Evolutionary conservation across 495 filamentous ascomycete genomes (phyloP).

Genomic region (Penicillium alfredii): DNA sequence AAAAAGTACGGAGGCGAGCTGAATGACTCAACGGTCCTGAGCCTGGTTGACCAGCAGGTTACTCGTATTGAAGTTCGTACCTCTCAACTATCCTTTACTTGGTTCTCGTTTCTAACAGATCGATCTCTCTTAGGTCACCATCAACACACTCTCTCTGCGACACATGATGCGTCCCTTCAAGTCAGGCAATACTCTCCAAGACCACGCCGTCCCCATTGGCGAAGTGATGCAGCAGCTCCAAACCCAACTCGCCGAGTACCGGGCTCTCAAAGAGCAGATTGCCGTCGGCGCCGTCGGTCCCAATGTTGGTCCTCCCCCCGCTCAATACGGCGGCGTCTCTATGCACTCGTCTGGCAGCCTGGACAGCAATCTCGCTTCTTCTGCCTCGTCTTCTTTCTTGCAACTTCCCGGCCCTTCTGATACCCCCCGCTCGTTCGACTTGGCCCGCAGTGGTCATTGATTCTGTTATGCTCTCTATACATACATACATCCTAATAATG

Average conservation of each 20-base stretch:
- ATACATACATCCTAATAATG: slow-evolving; percentile 5
- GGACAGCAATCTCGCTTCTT: slow-evolving; percentile 22
- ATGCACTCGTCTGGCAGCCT: slow-evolving; percentile 14
- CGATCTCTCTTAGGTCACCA: slow-evolving; percentile 43
- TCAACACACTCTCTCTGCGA: slow-evolving; percentile 60
- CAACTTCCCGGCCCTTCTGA: slow-evolving; percentile 16
- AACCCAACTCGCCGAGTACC: slow-evolving; percentile 46
- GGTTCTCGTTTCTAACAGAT: slow-evolving; percentile 12
- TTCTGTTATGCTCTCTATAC: background rate
- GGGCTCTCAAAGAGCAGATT: slow-evolving; percentile 44
- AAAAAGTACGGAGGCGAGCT: slow-evolving; percentile 78
- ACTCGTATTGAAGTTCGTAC: slow-evolving; percentile 83
- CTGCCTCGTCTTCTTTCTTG: slow-evolving; percentile 31
- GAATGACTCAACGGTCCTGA: slow-evolving; percentile 75
- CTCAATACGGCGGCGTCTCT: slow-evolving; percentile 5
- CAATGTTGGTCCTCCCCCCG: slow-evolving; percentile 8
- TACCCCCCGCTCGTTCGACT: slow-evolving; percentile 15
- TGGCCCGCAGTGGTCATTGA: slow-evolving; percentile 8
- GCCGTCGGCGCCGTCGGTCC: slow-evolving; percentile 27
- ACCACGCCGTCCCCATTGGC: slow-evolving; percentile 48
- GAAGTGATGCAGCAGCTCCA: slow-evolving; percentile 45
- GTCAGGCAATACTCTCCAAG: slow-evolving; percentile 36
- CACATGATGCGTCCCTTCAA: slow-evolving; percentile 55
- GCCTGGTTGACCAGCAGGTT: slow-evolving; percentile 89
- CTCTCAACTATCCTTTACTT: background rate